These are phyloP conservation scores for Phytophthora podocarpi DNA, from an alignment of 352 stramenopile species.

Conservation along the genomic window DNA sequence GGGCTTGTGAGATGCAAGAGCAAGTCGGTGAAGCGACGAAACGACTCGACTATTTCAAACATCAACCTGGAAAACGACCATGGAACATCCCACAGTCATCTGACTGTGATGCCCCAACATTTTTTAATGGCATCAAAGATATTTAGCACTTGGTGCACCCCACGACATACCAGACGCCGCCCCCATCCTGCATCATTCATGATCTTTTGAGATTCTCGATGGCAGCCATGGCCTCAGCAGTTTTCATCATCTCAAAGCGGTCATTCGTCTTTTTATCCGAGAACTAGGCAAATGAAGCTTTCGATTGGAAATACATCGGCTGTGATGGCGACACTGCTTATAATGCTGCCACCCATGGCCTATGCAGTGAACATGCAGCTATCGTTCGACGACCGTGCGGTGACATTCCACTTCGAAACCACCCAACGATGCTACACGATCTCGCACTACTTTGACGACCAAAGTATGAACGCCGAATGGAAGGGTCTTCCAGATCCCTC, in stretches of 20 bases:
- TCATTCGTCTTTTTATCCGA: too few species aligned
- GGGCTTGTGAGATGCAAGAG: not conserved
- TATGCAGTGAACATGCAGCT: not conserved
- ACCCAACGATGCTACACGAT: constrained; percentile 5
- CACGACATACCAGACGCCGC: too few species aligned
- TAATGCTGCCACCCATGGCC: not conserved
- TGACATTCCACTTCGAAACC: not conserved
- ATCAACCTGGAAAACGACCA: constrained; percentile 2
- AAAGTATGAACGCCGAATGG: not conserved
- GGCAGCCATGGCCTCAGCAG: too few species aligned
- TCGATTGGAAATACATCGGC: not conserved
- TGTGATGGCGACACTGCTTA: not conserved
- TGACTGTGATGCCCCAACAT: too few species aligned
- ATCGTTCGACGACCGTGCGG: not conserved
- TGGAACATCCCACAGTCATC: not conserved
- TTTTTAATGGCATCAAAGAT: too few species aligned
- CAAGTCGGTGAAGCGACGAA: constrained; percentile 7
- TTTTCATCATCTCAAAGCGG: too few species aligned
- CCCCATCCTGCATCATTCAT: too few species aligned
- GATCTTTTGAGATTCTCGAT: too few species aligned
- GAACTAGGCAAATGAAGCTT: too few species aligned
- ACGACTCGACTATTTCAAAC: constrained; percentile 31
- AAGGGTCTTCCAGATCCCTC: not conserved
- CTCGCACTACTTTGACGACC: constrained; percentile 1
- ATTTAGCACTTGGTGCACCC: too few species aligned